phyloP scores from a whole-genome alignment of 2,329 filamentous ascomycete species.

The Gaeumannomyces sp. region DNA sequence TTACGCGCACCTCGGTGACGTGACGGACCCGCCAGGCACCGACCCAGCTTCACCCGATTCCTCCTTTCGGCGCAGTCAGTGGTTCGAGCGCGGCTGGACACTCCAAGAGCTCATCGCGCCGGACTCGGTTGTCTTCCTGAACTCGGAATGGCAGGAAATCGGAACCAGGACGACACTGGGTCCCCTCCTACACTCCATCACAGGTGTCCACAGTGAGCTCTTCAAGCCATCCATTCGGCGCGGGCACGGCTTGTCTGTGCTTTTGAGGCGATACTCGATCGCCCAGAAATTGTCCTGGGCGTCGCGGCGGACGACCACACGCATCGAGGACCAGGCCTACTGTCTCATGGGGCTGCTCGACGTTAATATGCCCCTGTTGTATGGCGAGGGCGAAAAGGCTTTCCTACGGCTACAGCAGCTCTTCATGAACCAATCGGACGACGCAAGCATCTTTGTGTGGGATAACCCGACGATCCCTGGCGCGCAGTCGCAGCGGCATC shows the following conservation, averaged over 20 bases:
- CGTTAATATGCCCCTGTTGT: constrained; percentile 22
- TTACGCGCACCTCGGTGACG: constrained; percentile 5
- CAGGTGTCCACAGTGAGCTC: not conserved
- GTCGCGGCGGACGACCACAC: constrained; percentile 14
- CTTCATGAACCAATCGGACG: constrained; percentile 17
- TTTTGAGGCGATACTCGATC: not conserved
- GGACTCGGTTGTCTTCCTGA: constrained; percentile 17
- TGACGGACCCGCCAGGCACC: not conserved
- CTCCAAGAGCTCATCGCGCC: constrained; percentile 19
- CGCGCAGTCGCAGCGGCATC: no score
- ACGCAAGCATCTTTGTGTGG: constrained; percentile 24
- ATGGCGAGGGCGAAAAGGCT: constrained; percentile 21
- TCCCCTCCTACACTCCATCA: not conserved
- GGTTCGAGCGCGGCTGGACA: constrained; percentile 20
- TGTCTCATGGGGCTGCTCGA: constrained; percentile 22
- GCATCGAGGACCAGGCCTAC: constrained; percentile 21
- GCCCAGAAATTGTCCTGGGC: constrained; percentile 21
- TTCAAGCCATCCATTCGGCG: not conserved
- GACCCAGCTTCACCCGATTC: not conserved
- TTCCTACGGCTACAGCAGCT: constrained; percentile 20
- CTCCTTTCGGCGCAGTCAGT: not conserved
- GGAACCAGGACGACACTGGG: constrained; percentile 11
- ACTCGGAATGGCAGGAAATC: constrained; percentile 17
- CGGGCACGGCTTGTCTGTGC: not conserved
- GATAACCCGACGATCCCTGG: not conserved